Evolutionary conservation across 306 rosid genomes (phyloP).

Genomic region (Prunus campanulata): DNA sequence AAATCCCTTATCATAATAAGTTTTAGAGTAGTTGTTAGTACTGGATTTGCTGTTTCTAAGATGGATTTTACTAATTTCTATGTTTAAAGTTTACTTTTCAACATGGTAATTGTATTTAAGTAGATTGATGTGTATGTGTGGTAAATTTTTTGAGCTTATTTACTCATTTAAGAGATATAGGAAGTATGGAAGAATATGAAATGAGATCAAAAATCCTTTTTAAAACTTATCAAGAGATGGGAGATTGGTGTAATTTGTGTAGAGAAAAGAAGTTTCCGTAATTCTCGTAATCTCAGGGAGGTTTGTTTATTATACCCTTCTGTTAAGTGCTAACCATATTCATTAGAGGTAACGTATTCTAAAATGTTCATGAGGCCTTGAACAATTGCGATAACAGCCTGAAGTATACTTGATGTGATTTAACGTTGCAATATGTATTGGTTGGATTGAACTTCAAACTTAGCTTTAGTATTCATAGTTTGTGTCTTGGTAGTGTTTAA

Average conservation of each 20-base stretch:
- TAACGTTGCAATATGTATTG: background rate
- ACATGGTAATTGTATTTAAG: background rate
- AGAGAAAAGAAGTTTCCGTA: background rate
- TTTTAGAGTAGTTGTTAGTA: background rate
- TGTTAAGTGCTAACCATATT: background rate
- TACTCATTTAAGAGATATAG: background rate
- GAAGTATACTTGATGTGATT: background rate
- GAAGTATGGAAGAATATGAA: background rate
- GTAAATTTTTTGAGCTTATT: background rate
- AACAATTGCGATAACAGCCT: background rate
- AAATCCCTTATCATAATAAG: background rate
- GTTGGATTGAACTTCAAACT: background rate
- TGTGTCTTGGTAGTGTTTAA: background rate
- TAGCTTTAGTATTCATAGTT: slow-evolving; percentile 7
- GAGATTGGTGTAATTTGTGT: background rate
- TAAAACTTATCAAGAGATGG: background rate
- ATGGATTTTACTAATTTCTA: background rate
- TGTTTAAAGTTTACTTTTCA: background rate
- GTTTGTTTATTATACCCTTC: background rate
- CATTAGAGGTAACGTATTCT: background rate
- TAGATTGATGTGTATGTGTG: background rate
- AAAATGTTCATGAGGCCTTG: background rate
- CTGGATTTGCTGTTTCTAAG: background rate
- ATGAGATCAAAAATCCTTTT: background rate
- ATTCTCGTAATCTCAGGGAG: background rate